Percentiles rank a stretch among this genome's conserved stretches.
phyloP scores from a whole-genome alignment of 2,329 filamentous ascomycete species.

The Talaromyces sp. region DNA sequence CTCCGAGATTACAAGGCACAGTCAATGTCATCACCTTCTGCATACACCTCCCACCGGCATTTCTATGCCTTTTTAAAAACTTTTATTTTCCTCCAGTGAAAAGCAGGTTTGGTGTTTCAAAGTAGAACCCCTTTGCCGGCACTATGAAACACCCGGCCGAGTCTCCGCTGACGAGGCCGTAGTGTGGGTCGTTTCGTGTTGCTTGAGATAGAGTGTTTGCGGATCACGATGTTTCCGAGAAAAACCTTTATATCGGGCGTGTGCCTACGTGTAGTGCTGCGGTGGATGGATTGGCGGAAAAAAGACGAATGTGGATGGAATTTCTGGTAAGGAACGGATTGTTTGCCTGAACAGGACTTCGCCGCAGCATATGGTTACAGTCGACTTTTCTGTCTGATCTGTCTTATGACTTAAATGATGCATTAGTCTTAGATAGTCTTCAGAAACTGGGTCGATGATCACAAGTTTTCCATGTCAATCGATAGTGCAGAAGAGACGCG shows the following conservation, averaged over 20 bases:
- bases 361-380: not conserved
- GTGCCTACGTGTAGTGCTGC: not conserved
- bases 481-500: not conserved
- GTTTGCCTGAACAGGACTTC: not conserved
- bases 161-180: not conserved
- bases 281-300: not conserved
- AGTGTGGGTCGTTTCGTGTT: not conserved
- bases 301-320: not conserved
- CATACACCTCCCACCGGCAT: not conserved
- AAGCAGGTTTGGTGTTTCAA: not conserved
- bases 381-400: not conserved
- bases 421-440: not conserved
- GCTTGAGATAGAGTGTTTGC: not conserved
- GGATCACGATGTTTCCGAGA: not conserved
- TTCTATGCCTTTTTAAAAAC: not conserved
- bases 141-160: constrained; percentile 1
- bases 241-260: not conserved
- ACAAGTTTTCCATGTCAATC: not conserved
- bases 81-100: constrained; percentile 9
- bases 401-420: not conserved
- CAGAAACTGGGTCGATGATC: not conserved
- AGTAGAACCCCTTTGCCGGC: not conserved
- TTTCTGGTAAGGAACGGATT: not conserved
- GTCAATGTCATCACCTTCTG: not conserved
- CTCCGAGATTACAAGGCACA: not conserved